Evolutionary conservation across 495 filamentous ascomycete species (phyloP).

Genomic region (Daldinia vernicosa): DNA sequence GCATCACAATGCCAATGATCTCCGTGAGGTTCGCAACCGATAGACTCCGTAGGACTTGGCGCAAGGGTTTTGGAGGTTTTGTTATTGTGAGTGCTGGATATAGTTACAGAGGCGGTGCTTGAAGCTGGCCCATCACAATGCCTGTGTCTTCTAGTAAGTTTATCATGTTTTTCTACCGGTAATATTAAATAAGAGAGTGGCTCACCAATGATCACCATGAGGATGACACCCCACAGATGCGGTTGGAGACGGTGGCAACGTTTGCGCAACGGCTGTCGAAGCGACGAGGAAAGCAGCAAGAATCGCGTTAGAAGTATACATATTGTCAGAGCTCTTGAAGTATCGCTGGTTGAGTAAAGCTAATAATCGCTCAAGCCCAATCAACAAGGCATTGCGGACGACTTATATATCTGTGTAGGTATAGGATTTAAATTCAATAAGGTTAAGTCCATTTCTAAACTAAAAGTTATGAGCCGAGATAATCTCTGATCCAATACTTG

Average conservation of each 20-base stretch:
- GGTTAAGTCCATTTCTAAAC: background rate
- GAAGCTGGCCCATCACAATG: slow-evolving; percentile 48
- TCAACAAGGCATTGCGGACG: background rate
- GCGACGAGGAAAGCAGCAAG: slow-evolving; percentile 27
- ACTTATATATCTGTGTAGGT: background rate
- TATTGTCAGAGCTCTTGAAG: background rate
- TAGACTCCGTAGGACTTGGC: slow-evolving; percentile 50
- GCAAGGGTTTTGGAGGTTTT: slow-evolving; percentile 20
- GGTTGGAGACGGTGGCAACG: slow-evolving; percentile 49
- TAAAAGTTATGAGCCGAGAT: background rate
- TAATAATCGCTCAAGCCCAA: background rate
- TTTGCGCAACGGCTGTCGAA: slow-evolving; percentile 36
- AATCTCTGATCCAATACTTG: background rate
- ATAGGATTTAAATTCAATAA: background rate
- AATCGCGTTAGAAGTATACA: slow-evolving; percentile 9
- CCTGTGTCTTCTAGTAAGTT: slow-evolving; percentile 24
- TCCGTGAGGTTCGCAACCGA: slow-evolving; percentile 49
- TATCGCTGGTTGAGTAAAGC: background rate
- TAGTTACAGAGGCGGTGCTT: slow-evolving; percentile 13
- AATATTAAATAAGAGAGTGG: background rate
- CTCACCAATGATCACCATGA: slow-evolving; percentile 52
- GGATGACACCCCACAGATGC: slow-evolving; percentile 49
- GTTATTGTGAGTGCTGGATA: slow-evolving; percentile 16
- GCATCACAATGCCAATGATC: slow-evolving; percentile 55
- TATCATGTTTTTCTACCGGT: background rate